Percentiles rank a stretch among this genome's conserved stretches.
These are phyloP conservation scores for Petasospora fabianii DNA, from an alignment of 1,139 yeast species.

Conservation along the genomic window DNA sequence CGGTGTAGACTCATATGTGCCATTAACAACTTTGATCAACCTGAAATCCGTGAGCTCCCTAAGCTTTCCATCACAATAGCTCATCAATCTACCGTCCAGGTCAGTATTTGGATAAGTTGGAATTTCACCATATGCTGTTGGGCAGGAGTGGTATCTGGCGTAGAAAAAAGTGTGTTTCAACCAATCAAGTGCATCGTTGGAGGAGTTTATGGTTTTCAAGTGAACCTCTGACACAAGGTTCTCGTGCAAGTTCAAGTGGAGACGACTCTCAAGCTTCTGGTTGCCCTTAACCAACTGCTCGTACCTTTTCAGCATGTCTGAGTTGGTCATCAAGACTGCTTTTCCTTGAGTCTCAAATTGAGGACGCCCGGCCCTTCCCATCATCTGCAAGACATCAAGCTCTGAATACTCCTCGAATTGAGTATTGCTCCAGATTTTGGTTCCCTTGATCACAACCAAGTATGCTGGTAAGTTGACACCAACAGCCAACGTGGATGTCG, in stretches of 20 bases:
- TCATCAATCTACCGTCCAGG: slow-evolving; percentile 29
- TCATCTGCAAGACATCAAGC: slow-evolving; percentile 56
- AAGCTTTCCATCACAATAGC: slow-evolving; percentile 33
- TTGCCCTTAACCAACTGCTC: slow-evolving; percentile 41
- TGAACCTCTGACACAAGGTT: slow-evolving; percentile 48
- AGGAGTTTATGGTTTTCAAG: slow-evolving; percentile 37
- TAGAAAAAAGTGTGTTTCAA: slow-evolving; percentile 49
- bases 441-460: slow-evolving; percentile 55
- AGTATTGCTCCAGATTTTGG: slow-evolving; percentile 46
- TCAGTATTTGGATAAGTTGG: slow-evolving; percentile 18
- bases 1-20: slow-evolving; percentile 30
- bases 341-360: slow-evolving; percentile 50
- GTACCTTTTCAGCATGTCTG: slow-evolving; percentile 34
- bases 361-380: slow-evolving; percentile 58
- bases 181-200: slow-evolving; percentile 46
- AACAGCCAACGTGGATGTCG: slow-evolving; percentile 58
- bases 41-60: slow-evolving; percentile 29
- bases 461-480: slow-evolving; percentile 64
- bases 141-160: slow-evolving; percentile 40
- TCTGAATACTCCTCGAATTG: slow-evolving; percentile 50
- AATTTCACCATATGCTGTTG: slow-evolving; percentile 34
- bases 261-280: slow-evolving; percentile 46
- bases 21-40: slow-evolving; percentile 27
- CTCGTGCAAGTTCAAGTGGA: slow-evolving; percentile 43
- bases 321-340: slow-evolving; percentile 52